phyloP scores from a whole-genome alignment of 106 monocot genomes.

The Posidonia australis region DNA sequence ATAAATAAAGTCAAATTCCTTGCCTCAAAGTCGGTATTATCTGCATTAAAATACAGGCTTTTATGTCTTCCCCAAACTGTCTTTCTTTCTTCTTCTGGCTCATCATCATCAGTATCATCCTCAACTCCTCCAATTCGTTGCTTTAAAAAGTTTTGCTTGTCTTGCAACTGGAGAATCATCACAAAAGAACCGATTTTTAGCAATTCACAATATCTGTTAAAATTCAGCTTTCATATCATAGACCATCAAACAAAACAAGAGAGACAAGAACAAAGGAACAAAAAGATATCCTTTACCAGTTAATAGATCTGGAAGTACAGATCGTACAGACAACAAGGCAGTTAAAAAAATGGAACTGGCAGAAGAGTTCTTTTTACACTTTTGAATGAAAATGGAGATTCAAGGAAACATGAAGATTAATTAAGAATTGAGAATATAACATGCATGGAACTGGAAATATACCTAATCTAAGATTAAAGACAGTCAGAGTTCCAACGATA shows the following conservation, averaged over 20 bases:
- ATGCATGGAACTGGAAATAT: too few species aligned
- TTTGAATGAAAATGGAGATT: neutral
- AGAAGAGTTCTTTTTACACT: neutral
- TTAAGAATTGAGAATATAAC: too few species aligned
- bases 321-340: too few species aligned
- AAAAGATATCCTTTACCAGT: too few species aligned
- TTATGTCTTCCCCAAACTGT: conserved; percentile 58
- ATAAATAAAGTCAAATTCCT: neutral
- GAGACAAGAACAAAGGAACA: neutral
- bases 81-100: conserved; percentile 34
- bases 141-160: conserved; percentile 50
- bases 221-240: too few species aligned
- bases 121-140: conserved; percentile 56
- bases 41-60: conserved; percentile 47
- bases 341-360: too few species aligned
- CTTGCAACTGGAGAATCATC: conserved; percentile 35
- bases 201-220: too few species aligned
- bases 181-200: neutral
- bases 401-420: neutral
- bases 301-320: too few species aligned
- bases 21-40: conserved; percentile 65
- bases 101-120: conserved; percentile 48
- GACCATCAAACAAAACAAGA: neutral
- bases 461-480: too few species aligned
- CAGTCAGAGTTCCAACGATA: too few species aligned